These are phyloP conservation scores for Backusella tarrabulga DNA, from an alignment of 192 early-diverging fungal species.

Conservation along the genomic window DNA sequence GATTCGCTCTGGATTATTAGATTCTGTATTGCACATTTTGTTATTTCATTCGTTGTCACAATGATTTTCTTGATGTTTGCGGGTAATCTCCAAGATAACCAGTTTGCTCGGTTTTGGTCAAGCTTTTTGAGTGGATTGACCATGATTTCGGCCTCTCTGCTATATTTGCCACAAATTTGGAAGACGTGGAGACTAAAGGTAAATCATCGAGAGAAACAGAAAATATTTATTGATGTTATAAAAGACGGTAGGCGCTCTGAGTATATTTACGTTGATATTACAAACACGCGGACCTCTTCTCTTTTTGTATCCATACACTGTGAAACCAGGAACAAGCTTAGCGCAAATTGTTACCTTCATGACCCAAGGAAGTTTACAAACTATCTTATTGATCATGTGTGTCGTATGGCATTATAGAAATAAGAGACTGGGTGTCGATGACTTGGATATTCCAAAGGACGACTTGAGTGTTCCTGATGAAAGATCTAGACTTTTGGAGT, in stretches of 20 bases:
- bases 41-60: conserved; percentile 51
- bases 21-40: conserved; percentile 51
- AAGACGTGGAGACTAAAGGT: conserved; percentile 77
- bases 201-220: neutral
- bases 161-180: conserved; percentile 89
- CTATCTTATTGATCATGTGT: conserved; percentile 75
- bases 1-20: conserved; percentile 52
- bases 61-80: conserved; percentile 43
- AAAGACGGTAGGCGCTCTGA: conserved; percentile 81
- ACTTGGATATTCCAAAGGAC: conserved; percentile 15
- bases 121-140: conserved; percentile 66
- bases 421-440: conserved; percentile 43
- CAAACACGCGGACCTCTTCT: conserved; percentile 79
- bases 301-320: conserved; percentile 77
- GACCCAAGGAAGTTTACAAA: conserved; percentile 81
- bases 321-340: conserved; percentile 83
- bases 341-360: conserved; percentile 90
- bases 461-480: neutral
- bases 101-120: conserved; percentile 62
- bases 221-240: neutral
- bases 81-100: conserved; percentile 44
- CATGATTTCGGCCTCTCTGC: conserved; percentile 69
- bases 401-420: conserved; percentile 68
- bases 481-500: conserved; percentile 1
- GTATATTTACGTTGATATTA: conserved; percentile 90